Evolutionary conservation across 1,284 basidiomycete species (phyloP).

Genomic region (Anthracocystis walkeri): DNA sequence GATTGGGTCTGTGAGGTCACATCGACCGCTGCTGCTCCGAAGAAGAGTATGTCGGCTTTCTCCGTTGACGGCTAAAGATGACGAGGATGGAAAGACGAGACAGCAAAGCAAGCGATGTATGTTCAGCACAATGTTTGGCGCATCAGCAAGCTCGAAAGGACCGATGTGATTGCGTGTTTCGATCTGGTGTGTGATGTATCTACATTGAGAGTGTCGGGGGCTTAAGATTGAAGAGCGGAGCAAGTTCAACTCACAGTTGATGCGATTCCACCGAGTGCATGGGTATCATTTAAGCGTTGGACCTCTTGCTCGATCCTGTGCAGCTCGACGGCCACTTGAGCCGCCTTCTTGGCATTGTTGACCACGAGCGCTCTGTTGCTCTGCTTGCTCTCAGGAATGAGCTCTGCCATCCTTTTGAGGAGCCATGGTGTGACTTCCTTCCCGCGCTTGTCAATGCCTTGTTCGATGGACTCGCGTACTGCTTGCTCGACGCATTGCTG

Average conservation of each 20-base stretch:
- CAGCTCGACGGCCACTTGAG: constrained; percentile 84
- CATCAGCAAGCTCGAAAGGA: background rate
- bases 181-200: constrained; percentile 3
- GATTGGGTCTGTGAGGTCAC: constrained; percentile 53
- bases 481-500: constrained; percentile 88
- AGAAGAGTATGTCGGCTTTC: constrained; percentile 42
- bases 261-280: constrained; percentile 32
- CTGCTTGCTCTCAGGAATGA: constrained; percentile 76
- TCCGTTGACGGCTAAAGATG: background rate
- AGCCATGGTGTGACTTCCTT: constrained; percentile 98
- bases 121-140: constrained; percentile 25
- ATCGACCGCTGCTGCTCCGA: constrained; percentile 66
- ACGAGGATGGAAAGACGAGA: background rate
- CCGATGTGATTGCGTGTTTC: background rate
- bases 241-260: constrained; percentile 31
- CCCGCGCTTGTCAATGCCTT: constrained; percentile 83
- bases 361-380: constrained; percentile 88
- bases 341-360: constrained; percentile 89
- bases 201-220: constrained; percentile 15
- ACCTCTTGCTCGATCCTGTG: constrained; percentile 72
- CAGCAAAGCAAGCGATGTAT: background rate
- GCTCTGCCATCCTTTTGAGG: constrained; percentile 82
- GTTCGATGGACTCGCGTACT: constrained; percentile 82
- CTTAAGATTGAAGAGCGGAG: background rate
- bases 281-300: constrained; percentile 15